phyloP scores from a whole-genome alignment of 164 flowering plant species.

The Umbilicus rupestris region DNA sequence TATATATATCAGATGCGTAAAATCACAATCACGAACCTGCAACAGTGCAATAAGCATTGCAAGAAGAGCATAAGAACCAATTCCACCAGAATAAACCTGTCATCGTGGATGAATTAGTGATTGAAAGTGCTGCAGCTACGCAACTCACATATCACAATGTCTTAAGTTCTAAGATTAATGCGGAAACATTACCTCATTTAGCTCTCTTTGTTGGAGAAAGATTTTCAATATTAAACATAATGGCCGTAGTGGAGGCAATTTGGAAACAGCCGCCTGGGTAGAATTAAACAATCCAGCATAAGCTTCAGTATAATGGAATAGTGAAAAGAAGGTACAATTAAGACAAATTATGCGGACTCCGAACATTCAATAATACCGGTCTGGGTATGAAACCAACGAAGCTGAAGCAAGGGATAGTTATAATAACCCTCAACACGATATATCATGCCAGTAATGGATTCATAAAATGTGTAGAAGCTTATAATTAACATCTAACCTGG shows the following conservation, averaged over 20 bases:
- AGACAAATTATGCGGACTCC: background rate
- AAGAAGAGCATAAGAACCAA: slow-evolving; percentile 93
- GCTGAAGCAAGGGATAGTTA: background rate
- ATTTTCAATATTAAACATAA: slow-evolving; percentile 89
- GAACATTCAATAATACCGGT: background rate
- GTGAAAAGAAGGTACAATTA: background rate
- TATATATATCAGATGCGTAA: background rate
- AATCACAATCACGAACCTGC: slow-evolving; percentile 37
- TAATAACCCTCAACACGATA: background rate
- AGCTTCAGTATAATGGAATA: background rate
- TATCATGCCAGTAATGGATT: background rate
- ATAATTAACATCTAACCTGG: slow-evolving; percentile 35
- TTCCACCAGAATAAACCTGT: slow-evolving; percentile 94
- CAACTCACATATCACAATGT: slow-evolving; percentile 2
- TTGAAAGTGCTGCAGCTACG: slow-evolving; percentile 5
- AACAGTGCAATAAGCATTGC: slow-evolving; percentile 81
- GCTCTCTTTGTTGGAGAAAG: slow-evolving; percentile 89
- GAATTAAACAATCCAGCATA: background rate
- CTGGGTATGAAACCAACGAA: background rate
- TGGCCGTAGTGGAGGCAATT: slow-evolving; percentile 75
- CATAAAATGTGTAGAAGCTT: background rate
- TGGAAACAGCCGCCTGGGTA: slow-evolving; percentile 57
- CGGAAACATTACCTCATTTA: slow-evolving; percentile 65
- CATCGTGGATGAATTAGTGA: background rate
- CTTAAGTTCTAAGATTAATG: background rate